A percentile compares a stretch with the other conserved stretches of the same genome.
Conservation (phyloP, 2,329 filamentous ascomycete species). For the Apiospora koreana region DNA sequence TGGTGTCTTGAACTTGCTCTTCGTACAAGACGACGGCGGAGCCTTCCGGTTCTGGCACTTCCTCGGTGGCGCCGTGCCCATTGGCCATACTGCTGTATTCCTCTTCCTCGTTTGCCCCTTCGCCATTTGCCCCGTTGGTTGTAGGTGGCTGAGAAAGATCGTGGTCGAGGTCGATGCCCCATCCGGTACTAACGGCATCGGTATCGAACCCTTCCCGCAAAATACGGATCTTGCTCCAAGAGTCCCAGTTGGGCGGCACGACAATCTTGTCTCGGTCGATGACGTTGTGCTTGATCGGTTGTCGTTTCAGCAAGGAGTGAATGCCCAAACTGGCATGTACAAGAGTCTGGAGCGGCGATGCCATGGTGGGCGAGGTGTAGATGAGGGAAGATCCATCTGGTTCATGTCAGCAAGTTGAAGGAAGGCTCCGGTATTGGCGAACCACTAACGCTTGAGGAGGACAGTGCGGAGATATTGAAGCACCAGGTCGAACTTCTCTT, state of each 20-base stretch:
- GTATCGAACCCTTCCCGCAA: slow-evolving; percentile 90
- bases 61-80: slow-evolving; percentile 18
- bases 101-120: slow-evolving; percentile 16
- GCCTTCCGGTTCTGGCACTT: slow-evolving; percentile 48
- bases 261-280: slow-evolving; percentile 94
- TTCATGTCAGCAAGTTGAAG: not conserved
- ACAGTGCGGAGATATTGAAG: slow-evolving; percentile 90
- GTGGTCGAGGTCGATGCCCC: slow-evolving; percentile 80
- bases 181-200: slow-evolving; percentile 80
- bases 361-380: slow-evolving; percentile 76
- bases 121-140: not conserved
- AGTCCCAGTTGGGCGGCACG: slow-evolving; percentile 96
- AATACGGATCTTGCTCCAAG: slow-evolving; percentile 95
- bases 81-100: slow-evolving; percentile 29
- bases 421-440: slow-evolving; percentile 21
- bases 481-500: slow-evolving; percentile 95
- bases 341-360: slow-evolving; percentile 75
- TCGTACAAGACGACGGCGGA: slow-evolving; percentile 75
- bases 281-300: slow-evolving; percentile 83
- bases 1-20: slow-evolving; percentile 75
- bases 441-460: slow-evolving; percentile 74
- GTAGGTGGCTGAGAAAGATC: slow-evolving; percentile 28
- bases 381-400: slow-evolving; percentile 81
- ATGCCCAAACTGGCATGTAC: slow-evolving; percentile 86
- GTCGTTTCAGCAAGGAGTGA: slow-evolving; percentile 76